Evolutionary conservation across 2,329 filamentous ascomycete species (phyloP).

Genomic region (Cladosporium oxysporum): DNA sequence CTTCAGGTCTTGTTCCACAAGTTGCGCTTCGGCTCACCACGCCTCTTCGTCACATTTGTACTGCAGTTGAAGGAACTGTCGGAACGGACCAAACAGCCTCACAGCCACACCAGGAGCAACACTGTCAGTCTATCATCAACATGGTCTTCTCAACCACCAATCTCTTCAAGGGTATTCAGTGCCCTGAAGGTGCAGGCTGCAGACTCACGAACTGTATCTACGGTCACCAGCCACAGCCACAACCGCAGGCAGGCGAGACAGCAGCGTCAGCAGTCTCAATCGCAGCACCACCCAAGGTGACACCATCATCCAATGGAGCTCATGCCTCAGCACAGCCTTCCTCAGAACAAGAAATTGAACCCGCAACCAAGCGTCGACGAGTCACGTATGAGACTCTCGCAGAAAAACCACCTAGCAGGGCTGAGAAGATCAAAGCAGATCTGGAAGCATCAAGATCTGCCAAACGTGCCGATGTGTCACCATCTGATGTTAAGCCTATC

Average conservation of each 20-base stretch:
- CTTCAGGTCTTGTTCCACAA: neutral
- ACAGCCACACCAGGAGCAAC: neutral
- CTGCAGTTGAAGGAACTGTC: neutral
- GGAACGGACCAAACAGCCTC: neutral
- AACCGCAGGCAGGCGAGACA: slow-evolving; percentile 4
- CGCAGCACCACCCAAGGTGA: neutral
- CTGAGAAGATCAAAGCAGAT: slow-evolving; percentile 27
- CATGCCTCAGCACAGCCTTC: neutral
- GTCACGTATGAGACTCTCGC: slow-evolving; percentile 33
- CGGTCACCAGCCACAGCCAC: slow-evolving; percentile 45
- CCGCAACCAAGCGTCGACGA: slow-evolving; percentile 33
- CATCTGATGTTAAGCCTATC: neutral
- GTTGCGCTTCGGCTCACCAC: neutral
- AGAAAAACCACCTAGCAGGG: slow-evolving; percentile 34
- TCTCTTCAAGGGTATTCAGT: slow-evolving; percentile 55
- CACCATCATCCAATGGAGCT: neutral
- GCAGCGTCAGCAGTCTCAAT: neutral
- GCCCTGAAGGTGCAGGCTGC: slow-evolving; percentile 55
- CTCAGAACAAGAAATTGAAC: slow-evolving; percentile 18
- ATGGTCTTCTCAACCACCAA: slow-evolving; percentile 58
- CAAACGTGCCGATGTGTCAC: neutral
- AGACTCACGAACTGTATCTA: slow-evolving; percentile 60
- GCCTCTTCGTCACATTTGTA: neutral
- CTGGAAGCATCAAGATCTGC: slow-evolving; percentile 19
- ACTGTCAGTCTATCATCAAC: slow-evolving; percentile 20